These are phyloP conservation scores for Tuctoria greenei DNA, from an alignment of 176 grass and related monocot genomes.

Conservation along the genomic window DNA sequence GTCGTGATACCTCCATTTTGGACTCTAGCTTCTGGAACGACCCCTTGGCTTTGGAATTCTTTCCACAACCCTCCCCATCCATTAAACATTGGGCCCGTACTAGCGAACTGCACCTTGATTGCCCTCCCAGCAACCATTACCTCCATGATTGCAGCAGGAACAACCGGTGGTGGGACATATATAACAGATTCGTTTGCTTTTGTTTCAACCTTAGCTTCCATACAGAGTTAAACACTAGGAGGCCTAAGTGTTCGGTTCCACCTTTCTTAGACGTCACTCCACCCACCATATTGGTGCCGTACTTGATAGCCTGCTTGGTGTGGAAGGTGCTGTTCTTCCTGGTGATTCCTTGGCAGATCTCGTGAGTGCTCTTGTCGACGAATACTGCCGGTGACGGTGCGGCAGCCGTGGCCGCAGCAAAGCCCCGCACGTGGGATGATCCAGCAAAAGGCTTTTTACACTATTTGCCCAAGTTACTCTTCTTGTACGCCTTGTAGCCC, in stretches of 20 bases:
- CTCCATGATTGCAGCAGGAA: conserved; percentile 92
- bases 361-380: conserved; percentile 98
- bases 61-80: too few relatives aligned
- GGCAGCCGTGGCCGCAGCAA: conserved; percentile 67
- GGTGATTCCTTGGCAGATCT: conserved; percentile 99
- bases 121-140: conserved; percentile 86
- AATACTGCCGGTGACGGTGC: conserved; percentile 80
- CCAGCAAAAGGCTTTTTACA: too few relatives aligned
- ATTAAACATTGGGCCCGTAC: too few relatives aligned
- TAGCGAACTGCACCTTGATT: too few relatives aligned
- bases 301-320: conserved; percentile 99
- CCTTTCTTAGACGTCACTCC: conserved; percentile 99
- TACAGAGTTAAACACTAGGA: conserved; percentile 87
- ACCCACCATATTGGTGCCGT: conserved; percentile 97
- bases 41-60: too few relatives aligned
- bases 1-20: too few relatives aligned
- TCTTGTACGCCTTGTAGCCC: too few relatives aligned
- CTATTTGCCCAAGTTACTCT: too few relatives aligned
- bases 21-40: too few relatives aligned
- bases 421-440: conserved; percentile 49
- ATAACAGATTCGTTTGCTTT: conserved; percentile 99
- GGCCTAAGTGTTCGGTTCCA: conserved; percentile 92
- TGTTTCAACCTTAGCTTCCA: conserved; percentile 94
- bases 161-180: conserved; percentile 98
- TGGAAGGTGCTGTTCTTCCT: conserved; percentile 99